phyloP scores from a whole-genome alignment of 1,284 basidiomycete species.

The Phellinidium pouzarii region DNA sequence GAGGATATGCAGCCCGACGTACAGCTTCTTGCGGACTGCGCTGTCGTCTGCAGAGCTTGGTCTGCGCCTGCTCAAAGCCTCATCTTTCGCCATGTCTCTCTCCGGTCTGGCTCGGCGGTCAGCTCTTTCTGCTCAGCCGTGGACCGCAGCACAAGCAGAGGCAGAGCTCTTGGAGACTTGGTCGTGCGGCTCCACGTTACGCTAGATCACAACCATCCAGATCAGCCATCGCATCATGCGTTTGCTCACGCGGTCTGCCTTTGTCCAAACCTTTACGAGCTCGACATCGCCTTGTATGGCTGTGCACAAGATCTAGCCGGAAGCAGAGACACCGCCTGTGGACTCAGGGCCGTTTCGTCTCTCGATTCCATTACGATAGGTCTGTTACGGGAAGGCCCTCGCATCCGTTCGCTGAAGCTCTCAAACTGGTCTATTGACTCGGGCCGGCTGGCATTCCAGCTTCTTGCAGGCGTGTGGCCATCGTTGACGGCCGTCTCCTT shows the following conservation, averaged over 20 bases:
- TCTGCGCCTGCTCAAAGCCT: conserved; percentile 53
- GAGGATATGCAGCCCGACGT: conserved; percentile 33
- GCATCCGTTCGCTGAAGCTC: conserved; percentile 50
- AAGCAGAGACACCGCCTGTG: conserved; percentile 40
- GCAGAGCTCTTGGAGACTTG: conserved; percentile 36
- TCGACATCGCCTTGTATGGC: conserved; percentile 55
- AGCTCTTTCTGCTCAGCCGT: conserved; percentile 47
- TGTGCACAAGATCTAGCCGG: conserved; percentile 32
- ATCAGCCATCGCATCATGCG: conserved; percentile 43
- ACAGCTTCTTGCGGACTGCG: conserved; percentile 41
- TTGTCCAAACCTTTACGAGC: conserved; percentile 51
- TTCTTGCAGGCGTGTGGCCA: conserved; percentile 52
- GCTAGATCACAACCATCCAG: conserved; percentile 61
- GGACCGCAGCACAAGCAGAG: conserved; percentile 32
- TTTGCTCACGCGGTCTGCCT: conserved; percentile 50
- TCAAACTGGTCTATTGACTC: conserved; percentile 59
- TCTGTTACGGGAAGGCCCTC: conserved; percentile 46
- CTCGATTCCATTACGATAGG: conserved; percentile 49
- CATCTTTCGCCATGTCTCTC: conserved; percentile 50
- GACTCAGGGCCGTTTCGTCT: conserved; percentile 43
- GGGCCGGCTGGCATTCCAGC: conserved; percentile 43
- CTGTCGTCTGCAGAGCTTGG: conserved; percentile 62
- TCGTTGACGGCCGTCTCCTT: conserved; percentile 48
- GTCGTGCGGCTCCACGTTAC: conserved; percentile 48
- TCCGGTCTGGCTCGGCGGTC: conserved; percentile 46